A percentile compares a stretch with the other conserved stretches of the same genome.
These are phyloP conservation scores for Ustanciosporium gigantosporum DNA, from an alignment of 1,284 basidiomycete genomes.

Conservation along the genomic window DNA sequence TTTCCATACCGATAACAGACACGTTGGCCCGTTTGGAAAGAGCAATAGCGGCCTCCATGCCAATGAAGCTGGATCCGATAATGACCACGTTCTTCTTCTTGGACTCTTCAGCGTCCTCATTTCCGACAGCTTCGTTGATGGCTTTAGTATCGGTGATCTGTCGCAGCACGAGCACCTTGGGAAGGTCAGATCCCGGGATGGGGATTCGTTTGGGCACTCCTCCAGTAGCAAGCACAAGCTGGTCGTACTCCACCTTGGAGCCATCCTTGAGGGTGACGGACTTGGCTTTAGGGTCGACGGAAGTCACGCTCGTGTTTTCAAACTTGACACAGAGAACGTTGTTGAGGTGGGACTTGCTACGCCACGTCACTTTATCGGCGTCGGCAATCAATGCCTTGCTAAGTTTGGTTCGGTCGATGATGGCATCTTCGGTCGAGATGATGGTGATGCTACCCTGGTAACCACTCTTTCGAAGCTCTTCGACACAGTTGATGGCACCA, in stretches of 20 bases:
- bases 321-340: slow-evolving; percentile 79
- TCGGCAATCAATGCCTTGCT: slow-evolving; percentile 85
- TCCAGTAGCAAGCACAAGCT: slow-evolving; percentile 63
- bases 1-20: slow-evolving; percentile 82
- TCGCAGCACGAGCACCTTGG: slow-evolving; percentile 79
- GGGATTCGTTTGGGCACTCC: slow-evolving; percentile 69
- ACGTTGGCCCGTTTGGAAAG: slow-evolving; percentile 71
- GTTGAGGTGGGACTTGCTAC: slow-evolving; percentile 73
- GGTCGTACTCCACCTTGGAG: slow-evolving; percentile 57
- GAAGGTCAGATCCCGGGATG: slow-evolving; percentile 74
- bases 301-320: slow-evolving; percentile 65
- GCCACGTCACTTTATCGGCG: slow-evolving; percentile 75
- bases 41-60: slow-evolving; percentile 84
- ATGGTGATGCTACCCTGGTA: slow-evolving; percentile 78
- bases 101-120: slow-evolving; percentile 53
- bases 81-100: slow-evolving; percentile 72
- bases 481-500: slow-evolving; percentile 77
- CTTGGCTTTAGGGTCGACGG: slow-evolving; percentile 42
- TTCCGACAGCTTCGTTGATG: slow-evolving; percentile 71
- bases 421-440: slow-evolving; percentile 76
- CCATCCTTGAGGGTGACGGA: slow-evolving; percentile 61
- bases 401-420: slow-evolving; percentile 87
- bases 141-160: slow-evolving; percentile 74
- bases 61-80: slow-evolving; percentile 89
- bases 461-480: slow-evolving; percentile 82